Conservation (phyloP, 2,329 filamentous ascomycete species). For the Xylaria sp. region DNA sequence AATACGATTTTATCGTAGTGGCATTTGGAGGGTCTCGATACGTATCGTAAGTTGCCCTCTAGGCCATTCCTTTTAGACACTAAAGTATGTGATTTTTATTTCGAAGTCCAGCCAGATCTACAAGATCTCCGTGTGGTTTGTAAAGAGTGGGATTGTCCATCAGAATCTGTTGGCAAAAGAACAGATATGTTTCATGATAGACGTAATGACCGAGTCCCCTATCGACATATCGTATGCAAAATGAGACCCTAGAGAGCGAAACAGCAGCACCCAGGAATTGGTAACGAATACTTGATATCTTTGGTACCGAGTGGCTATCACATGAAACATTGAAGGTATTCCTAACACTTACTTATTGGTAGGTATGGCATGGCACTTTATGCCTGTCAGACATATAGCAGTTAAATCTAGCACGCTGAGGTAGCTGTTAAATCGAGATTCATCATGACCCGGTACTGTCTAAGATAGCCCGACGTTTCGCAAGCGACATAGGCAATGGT, state of each 20-base stretch:
- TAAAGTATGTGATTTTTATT: not conserved
- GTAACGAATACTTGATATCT: no score
- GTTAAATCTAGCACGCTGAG: not conserved
- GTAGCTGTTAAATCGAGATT: not conserved
- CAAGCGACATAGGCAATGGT: not conserved
- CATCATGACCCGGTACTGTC: not conserved
- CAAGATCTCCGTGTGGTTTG: no score
- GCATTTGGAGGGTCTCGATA: not conserved
- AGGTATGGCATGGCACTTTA: not conserved
- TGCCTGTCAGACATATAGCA: not conserved
- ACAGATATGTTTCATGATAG: not conserved
- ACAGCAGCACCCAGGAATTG: not conserved
- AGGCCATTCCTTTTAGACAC: not conserved
- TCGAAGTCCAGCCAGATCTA: slow-evolving; percentile 12
- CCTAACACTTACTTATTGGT: not conserved
- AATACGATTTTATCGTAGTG: not conserved
- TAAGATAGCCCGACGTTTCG: not conserved
- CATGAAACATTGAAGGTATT: not conserved
- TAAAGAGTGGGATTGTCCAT: not conserved
- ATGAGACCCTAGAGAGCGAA: not conserved
- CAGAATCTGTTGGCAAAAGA: not conserved
- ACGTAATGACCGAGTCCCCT: not conserved
- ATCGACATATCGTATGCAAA: not conserved
- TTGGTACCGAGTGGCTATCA: not conserved
- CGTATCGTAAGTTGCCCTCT: not conserved